Base-by-base conservation (phyloP, 1,139 yeast species). In the Pichia sp. region DNA sequence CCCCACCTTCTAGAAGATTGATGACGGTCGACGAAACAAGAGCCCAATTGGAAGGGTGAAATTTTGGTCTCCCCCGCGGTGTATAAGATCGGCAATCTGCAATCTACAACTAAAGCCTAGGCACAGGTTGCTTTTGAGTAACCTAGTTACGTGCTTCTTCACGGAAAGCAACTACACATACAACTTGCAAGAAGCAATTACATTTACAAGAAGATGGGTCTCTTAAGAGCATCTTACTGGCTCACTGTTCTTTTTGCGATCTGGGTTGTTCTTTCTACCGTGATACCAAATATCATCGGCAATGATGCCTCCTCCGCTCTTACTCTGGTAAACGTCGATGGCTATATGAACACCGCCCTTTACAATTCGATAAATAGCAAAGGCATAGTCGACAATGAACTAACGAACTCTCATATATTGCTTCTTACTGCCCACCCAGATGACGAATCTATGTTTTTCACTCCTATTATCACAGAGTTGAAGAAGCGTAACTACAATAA, bases 381-480 rank as follows among this genome's bases (percentile, higher is more conserved):
- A 4, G 26, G 41, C 3, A 42, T 55, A 8, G 24, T 43, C 4
- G 12, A 30, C 1, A 33, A 45, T 18, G 42, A 38, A 2, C 31
- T 54, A 6, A 35, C 39, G 1, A 41, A 51, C 22, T 33, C 53
- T 2, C 53, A 53, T 26, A 40, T 58, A 6, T 39, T 52, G 2
- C 28, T 84, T 33, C 64, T 91, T 15, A 79, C 87, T 29, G 96
- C 96, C 1, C 99, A 93, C 58, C 99, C 99, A 0, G 99, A 93
- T 58, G 99, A 93, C 56, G 99, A 93, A 59, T 91, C 87, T 39
- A 93, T 93, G 98, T 93, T 93, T 60, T 93, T 91, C 53, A 75
- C 88, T 1, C 98, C 98, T 0, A 68, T 94, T 0, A 52, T 86
- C 30, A 58, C 73, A 9, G 81, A 74, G 45, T 50, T 78, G 37